Percentiles rank a stretch among this genome's conserved stretches.
Evolutionary conservation across 805 yeast genomes (phyloP).

Genomic region (Kuraishia ogatae): DNA sequence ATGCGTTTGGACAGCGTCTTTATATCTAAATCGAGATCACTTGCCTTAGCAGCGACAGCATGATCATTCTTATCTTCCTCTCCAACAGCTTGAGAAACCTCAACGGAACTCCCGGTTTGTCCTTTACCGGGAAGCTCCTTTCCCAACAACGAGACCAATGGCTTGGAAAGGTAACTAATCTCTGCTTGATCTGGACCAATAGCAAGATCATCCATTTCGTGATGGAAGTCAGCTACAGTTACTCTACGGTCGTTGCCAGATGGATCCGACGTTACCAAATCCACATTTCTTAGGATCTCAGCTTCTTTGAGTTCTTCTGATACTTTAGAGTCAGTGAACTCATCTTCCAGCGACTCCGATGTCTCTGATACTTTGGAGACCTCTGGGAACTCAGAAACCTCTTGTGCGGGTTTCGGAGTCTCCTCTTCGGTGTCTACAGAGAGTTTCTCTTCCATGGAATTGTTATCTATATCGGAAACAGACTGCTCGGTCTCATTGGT

Average conservation of each 20-base stretch:
- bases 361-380: too few species aligned
- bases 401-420: too few species aligned
- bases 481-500: conserved; percentile 2
- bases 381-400: too few species aligned
- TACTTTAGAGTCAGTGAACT: too few species aligned
- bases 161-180: not conserved
- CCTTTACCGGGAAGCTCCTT: too few species aligned
- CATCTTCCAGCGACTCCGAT: not conserved
- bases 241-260: not conserved
- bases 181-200: conserved; percentile 1
- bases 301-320: not conserved
- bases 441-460: not conserved
- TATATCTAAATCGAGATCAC: not conserved
- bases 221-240: not conserved
- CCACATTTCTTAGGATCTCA: too few species aligned
- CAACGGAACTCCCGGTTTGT: too few species aligned
- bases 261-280: too few species aligned
- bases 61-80: too few species aligned
- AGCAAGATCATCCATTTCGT: not conserved
- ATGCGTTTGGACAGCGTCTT: conserved; percentile 5
- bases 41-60: not conserved
- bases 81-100: too few species aligned
- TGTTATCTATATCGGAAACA: too few species aligned
- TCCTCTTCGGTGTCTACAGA: too few species aligned
- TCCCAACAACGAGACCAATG: not conserved